A percentile compares a stretch with the other conserved stretches of the same genome.
Evolutionary conservation across 1,284 basidiomycete genomes (phyloP).

Genomic region (Wolfiporia cocos): DNA sequence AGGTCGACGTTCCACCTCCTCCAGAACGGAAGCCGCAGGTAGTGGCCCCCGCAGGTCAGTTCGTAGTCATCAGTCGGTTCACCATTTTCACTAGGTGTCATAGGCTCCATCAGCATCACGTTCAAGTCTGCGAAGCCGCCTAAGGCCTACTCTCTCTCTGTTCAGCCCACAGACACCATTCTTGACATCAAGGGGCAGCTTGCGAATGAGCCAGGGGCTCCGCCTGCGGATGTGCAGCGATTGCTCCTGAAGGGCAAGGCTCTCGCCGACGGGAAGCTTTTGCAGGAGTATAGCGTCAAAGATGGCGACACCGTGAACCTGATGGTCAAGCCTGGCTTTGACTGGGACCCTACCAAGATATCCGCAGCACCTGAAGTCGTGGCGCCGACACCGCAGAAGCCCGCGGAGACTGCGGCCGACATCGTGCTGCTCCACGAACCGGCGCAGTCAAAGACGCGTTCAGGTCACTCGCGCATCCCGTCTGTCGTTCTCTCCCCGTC

Average conservation of each 20-base stretch:
- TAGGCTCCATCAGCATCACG: conserved; percentile 61
- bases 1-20: conserved; percentile 55
- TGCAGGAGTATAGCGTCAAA: conserved; percentile 83
- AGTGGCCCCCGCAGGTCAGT: conserved; percentile 32
- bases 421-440: conserved; percentile 22
- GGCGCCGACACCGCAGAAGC: conserved; percentile 19
- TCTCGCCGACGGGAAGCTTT: conserved; percentile 77
- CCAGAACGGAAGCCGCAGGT: conserved; percentile 40
- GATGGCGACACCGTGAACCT: conserved; percentile 79
- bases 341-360: conserved; percentile 52
- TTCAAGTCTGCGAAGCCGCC: conserved; percentile 90
- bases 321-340: conserved; percentile 72
- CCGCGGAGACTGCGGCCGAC: conserved; percentile 12
- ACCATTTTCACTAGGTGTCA: too few relatives aligned
- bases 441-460: conserved; percentile 15
- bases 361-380: conserved; percentile 7
- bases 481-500: conserved; percentile 73
- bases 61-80: neutral
- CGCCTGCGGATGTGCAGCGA: conserved; percentile 72
- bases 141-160: conserved; percentile 63
- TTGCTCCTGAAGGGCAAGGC: conserved; percentile 91
- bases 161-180: conserved; percentile 76
- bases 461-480: conserved; percentile 55
- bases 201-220: conserved; percentile 54
- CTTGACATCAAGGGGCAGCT: conserved; percentile 71